Conservation (phyloP, 495 filamentous ascomycete species). For the Hyaloscypha variabilis region DNA sequence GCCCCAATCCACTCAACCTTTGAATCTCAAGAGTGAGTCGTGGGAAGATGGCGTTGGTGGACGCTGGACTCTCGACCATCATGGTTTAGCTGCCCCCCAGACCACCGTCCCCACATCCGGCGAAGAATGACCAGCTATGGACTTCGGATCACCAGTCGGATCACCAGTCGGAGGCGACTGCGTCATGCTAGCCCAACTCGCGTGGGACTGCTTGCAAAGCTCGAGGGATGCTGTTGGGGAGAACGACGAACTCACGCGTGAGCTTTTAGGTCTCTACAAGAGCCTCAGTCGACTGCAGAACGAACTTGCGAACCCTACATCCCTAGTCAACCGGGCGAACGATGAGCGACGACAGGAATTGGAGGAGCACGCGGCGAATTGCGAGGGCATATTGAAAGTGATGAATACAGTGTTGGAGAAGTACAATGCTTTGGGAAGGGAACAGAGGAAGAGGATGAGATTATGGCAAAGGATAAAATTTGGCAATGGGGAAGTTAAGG, state of each 20-base stretch:
- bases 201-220: background rate
- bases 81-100: background rate
- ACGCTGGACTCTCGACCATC: background rate
- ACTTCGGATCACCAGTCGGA: background rate
- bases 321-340: conserved; percentile 1
- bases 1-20: background rate
- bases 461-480: conserved; percentile 19
- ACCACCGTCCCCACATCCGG: background rate
- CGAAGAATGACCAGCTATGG: conserved; percentile 5
- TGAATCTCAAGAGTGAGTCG: background rate
- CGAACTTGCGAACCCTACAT: conserved; percentile 10
- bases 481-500: conserved; percentile 10
- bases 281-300: background rate
- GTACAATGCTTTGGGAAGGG: conserved; percentile 8
- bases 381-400: conserved; percentile 4
- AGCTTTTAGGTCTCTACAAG: conserved; percentile 11
- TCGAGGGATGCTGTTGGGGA: conserved; percentile 8
- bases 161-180: conserved; percentile 1
- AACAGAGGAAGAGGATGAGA: background rate
- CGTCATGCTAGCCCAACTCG: conserved; percentile 2
- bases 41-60: background rate
- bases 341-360: background rate
- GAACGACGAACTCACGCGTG: conserved; percentile 5
- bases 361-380: conserved; percentile 8
- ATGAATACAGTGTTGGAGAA: conserved; percentile 1